phyloP scores from a whole-genome alignment of 1,284 basidiomycete genomes.

The Cutaneotrichosporon dermatis region DNA sequence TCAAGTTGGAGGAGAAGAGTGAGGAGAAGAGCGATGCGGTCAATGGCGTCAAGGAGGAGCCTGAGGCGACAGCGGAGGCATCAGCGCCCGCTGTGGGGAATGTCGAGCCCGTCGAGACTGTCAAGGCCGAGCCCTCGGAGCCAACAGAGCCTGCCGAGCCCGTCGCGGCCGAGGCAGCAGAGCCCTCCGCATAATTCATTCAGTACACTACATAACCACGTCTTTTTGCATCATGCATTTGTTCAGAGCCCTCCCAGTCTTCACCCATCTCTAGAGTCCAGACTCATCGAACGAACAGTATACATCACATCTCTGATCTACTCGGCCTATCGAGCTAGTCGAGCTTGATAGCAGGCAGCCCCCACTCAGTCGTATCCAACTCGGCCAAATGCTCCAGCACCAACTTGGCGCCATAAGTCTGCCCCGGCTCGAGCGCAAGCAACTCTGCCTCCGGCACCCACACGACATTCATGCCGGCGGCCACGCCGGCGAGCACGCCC shows the following conservation, averaged over 20 bases:
- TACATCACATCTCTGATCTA: no score
- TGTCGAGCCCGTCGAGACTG: no score
- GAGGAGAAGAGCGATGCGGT: no score
- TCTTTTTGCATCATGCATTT: background rate
- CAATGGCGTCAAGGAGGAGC: no score
- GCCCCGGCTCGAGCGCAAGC: constrained; percentile 37
- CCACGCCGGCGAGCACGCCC: constrained; percentile 45
- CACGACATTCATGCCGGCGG: constrained; percentile 50
- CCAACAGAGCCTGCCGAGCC: no score
- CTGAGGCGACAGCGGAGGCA: no score
- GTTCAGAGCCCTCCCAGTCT: no score
- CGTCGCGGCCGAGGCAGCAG: background rate
- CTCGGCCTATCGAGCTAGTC: no score
- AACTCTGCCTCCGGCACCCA: constrained; percentile 49
- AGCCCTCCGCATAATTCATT: background rate
- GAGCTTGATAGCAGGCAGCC: constrained; percentile 27
- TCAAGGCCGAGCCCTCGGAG: no score
- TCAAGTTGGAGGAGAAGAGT: constrained; percentile 15
- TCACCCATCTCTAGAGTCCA: background rate
- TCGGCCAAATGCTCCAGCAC: constrained; percentile 39
- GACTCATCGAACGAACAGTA: no score
- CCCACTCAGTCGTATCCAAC: constrained; percentile 44
- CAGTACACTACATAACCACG: no score
- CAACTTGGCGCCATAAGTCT: constrained; percentile 40
- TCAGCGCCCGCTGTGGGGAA: no score